Percentiles rank a stretch among this genome's conserved stretches.
Evolutionary conservation across 2,329 filamentous ascomycete species (phyloP).

Genomic region (Aureobasidium sp.): DNA sequence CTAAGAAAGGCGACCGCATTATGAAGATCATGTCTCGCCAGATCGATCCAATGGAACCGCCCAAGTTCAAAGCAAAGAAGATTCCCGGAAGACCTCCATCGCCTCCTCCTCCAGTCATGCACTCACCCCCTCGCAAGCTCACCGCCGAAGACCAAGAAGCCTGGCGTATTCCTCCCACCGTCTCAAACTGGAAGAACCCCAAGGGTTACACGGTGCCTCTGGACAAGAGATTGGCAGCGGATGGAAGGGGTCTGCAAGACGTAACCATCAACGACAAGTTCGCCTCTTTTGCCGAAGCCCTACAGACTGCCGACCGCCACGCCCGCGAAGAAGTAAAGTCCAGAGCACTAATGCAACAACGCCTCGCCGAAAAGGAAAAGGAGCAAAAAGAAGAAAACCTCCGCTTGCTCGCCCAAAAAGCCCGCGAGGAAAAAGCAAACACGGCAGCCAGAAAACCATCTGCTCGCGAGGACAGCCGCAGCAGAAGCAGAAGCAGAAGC

Average conservation of each 20-base stretch:
- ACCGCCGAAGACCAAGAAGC: conserved; percentile 96
- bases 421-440: conserved; percentile 61
- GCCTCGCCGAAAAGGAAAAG: conserved; percentile 94
- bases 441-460: background rate
- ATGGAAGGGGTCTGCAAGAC: conserved; percentile 85
- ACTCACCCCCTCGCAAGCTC: conserved; percentile 86
- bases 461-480: conserved; percentile 22
- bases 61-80: conserved; percentile 98
- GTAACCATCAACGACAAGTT: conserved; percentile 98
- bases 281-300: conserved; percentile 85
- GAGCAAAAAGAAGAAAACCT: conserved; percentile 81
- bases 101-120: conserved; percentile 88
- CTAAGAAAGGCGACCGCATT: conserved; percentile 84
- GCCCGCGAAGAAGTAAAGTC: conserved; percentile 93
- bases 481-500: conserved; percentile 3
- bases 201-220: conserved; percentile 95
- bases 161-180: conserved; percentile 83
- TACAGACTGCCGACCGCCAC: conserved; percentile 90
- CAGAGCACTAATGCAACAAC: conserved; percentile 88
- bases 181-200: conserved; percentile 99
- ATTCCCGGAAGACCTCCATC: conserved; percentile 88
- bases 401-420: conserved; percentile 79
- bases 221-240: conserved; percentile 90
- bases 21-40: conserved; percentile 98
- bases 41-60: conserved; percentile 89